Conservation (phyloP, 495 filamentous ascomycete species). For the Penicillium malachiteum region DNA sequence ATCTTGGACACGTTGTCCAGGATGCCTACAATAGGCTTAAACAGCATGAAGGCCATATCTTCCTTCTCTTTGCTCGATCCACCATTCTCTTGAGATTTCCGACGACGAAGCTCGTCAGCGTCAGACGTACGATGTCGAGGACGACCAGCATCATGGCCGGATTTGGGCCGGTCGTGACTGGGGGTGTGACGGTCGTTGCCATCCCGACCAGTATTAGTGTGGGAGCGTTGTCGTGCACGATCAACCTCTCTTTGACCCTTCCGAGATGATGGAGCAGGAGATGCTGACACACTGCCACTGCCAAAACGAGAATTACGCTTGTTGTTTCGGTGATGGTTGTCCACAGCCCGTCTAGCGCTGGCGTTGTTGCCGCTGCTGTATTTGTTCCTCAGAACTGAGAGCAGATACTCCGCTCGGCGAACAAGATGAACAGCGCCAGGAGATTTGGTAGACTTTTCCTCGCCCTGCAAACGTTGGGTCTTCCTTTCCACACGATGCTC, state of each 20-base stretch:
- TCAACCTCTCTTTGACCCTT: constrained; percentile 53
- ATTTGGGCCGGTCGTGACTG: constrained; percentile 37
- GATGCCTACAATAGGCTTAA: constrained; percentile 60
- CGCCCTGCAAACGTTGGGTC: constrained; percentile 76
- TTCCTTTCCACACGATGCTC: constrained; percentile 98
- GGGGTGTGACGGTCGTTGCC: constrained; percentile 49
- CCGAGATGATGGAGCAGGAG: constrained; percentile 50
- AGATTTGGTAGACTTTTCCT: constrained; percentile 77
- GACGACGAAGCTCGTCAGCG: constrained; percentile 43
- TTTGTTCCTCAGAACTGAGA: constrained; percentile 83
- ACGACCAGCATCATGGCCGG: constrained; percentile 35
- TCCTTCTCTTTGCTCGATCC: constrained; percentile 44
- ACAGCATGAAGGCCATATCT: constrained; percentile 54
- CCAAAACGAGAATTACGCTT: constrained; percentile 56
- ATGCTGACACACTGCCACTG: constrained; percentile 51
- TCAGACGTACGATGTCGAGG: constrained; percentile 40
- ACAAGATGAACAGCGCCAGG: constrained; percentile 96
- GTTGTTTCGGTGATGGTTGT: constrained; percentile 86
- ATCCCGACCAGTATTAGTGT: constrained; percentile 47
- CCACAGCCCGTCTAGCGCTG: constrained; percentile 75
- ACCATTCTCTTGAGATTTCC: constrained; percentile 43
- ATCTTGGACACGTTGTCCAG: constrained; percentile 57
- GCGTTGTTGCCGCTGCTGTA: constrained; percentile 62
- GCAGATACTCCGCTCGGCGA: constrained; percentile 87
- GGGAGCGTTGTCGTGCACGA: constrained; percentile 48